Conservation (phyloP, 331 rosid species). For the Pyracantha coccinea region DNA sequence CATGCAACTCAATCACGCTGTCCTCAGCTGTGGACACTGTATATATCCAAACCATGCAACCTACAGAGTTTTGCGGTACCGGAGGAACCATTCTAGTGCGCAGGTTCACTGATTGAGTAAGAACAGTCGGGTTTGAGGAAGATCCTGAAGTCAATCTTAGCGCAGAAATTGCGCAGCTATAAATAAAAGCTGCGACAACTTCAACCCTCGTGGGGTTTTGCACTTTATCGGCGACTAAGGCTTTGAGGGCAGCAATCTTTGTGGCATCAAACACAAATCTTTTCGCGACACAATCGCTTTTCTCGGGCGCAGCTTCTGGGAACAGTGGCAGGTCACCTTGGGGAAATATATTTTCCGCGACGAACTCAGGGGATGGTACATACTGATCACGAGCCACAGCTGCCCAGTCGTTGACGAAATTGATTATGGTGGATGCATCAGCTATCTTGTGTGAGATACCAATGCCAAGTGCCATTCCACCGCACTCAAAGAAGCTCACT, state of each 20-base stretch:
- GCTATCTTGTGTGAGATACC: constrained; percentile 36
- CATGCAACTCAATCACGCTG: not conserved
- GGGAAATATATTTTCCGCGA: not conserved
- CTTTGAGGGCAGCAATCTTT: constrained; percentile 7
- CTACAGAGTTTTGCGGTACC: constrained; percentile 7
- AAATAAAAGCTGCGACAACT: constrained; percentile 8
- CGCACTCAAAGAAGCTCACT: constrained; percentile 25
- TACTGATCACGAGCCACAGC: not conserved
- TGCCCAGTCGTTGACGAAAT: constrained; percentile 38
- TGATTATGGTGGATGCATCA: constrained; percentile 28
- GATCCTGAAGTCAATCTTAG: not conserved
- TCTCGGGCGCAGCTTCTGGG: not conserved
- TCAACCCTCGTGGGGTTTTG: constrained; percentile 12
- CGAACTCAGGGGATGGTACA: not conserved
- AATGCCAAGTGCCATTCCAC: constrained; percentile 29
- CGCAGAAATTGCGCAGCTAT: constrained; percentile 6
- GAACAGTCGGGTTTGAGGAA: not conserved
- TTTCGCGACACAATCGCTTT: not conserved
- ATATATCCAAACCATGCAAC: constrained; percentile 15
- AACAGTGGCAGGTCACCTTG: not conserved
- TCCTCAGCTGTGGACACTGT: not conserved
- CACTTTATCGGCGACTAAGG: not conserved
- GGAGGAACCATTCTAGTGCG: constrained; percentile 20
- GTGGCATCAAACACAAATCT: constrained; percentile 8
- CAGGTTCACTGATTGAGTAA: constrained; percentile 6